Evolutionary conservation across 2,329 filamentous ascomycete genomes (phyloP), one percentile per base, ranked within the genome.

Genomic region (Hypoxylon sp.): DNA sequence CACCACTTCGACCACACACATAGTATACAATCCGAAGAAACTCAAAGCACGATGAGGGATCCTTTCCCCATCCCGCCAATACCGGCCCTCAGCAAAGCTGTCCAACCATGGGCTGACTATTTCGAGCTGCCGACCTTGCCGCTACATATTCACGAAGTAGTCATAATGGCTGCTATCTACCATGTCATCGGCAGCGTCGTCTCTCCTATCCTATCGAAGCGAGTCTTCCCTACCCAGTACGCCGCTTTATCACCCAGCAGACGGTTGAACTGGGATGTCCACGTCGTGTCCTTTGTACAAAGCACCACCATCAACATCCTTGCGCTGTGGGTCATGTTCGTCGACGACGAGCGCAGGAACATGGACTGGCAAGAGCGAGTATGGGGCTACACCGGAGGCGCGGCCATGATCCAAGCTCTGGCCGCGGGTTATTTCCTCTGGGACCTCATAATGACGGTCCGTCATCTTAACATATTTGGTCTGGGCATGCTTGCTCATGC

Each of bases 371-470:
- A 85, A 63, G 83, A 86, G 67, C 81, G 87, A 20, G 76, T 94
- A 16, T 92, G 87, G 82, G 90, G 88, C 20, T 94, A 95, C 67
- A 89, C 85, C 5, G 87, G 88, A 20, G 81, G 79, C 11, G 77
- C 78, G 21, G 89, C 86, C 31, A 80, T 93, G 76, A 81, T 92
- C 44, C 88, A 91, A 71, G 87, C 85, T 7, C 79, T 92, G 62
- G 90, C 89, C 1, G 79, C 84, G 15, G 90, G 90, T 7, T 95
- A 95, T 69, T 95, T 95, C 67, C 71, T 93, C 40, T 95, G 89
- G 89, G 90, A 95, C 67, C 71, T 94, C 40, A 73, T 85, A 58
- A 80, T 91, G 56, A 91, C 88, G 30, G 71, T 83, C 51, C 73
- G 80, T 65, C 81, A 91, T 65, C 66, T 92, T 16, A 77, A 83